These are phyloP conservation scores for Echinosphaeria canescens DNA, from an alignment of 2,329 filamentous ascomycete genomes.

Conservation along the genomic window DNA sequence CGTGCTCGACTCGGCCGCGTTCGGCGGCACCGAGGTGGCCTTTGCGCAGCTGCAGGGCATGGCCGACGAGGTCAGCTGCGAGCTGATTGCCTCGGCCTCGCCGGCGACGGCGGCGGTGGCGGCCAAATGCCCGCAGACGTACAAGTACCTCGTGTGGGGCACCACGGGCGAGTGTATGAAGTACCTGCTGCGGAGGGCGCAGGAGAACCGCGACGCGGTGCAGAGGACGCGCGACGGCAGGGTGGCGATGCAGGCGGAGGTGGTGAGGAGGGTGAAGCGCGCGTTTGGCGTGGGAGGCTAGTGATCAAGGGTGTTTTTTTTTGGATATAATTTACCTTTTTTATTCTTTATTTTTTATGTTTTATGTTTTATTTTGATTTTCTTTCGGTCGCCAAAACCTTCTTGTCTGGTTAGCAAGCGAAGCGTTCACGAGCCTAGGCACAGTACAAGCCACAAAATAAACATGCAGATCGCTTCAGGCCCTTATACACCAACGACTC, in stretches of 20 bases:
- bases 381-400: no score
- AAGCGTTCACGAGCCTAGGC: no score
- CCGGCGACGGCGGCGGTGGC: not conserved
- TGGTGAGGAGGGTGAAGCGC: constrained; percentile 29
- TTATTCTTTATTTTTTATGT: not conserved
- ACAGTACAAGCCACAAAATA: no score
- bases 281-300: constrained; percentile 14
- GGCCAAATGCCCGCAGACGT: constrained; percentile 9
- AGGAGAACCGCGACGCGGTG: constrained; percentile 56
- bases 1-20: constrained; percentile 22
- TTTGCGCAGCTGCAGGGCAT: constrained; percentile 85
- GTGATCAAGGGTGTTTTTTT: no score
- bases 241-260: constrained; percentile 38
- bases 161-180: constrained; percentile 66
- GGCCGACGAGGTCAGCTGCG: constrained; percentile 77
- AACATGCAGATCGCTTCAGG: no score
- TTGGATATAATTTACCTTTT: constrained; percentile 1
- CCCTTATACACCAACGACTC: no score
- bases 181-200: constrained; percentile 49
- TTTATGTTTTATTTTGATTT: no score
- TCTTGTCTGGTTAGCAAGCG: no score
- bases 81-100: constrained; percentile 16
- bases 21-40: constrained; percentile 19
- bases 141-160: constrained; percentile 52
- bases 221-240: constrained; percentile 37